Conservation (phyloP, 192 early-diverging fungal genomes). For the Backusella westeae region DNA sequence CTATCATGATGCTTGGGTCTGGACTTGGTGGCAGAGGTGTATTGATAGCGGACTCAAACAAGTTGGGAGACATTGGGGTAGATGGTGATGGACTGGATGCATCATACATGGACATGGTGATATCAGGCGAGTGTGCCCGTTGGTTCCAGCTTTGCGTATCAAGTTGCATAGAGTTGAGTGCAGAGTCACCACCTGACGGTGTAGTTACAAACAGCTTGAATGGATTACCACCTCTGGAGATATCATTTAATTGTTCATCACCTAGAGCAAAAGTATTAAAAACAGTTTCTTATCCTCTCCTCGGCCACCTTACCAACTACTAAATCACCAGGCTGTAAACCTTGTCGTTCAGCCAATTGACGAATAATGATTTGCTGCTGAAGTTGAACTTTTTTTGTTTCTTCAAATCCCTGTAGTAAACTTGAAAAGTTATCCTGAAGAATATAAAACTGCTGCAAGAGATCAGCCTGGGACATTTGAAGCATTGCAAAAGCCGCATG, state of each 20-base stretch:
- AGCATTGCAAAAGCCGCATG: constrained; percentile 72
- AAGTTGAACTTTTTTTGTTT: constrained; percentile 64
- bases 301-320: neutral
- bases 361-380: constrained; percentile 65
- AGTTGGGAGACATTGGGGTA: neutral
- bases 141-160: neutral
- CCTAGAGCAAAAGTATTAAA: neutral
- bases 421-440: constrained; percentile 74
- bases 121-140: neutral
- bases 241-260: neutral
- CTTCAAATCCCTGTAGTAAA: constrained; percentile 68
- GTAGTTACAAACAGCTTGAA: neutral
- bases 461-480: constrained; percentile 71
- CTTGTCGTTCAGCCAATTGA: constrained; percentile 11
- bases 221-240: neutral
- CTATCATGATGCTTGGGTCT: neutral
- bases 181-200: neutral
- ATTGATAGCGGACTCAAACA: constrained; percentile 3
- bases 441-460: constrained; percentile 67
- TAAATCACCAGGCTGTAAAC: constrained; percentile 3
- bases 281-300: too few relatives aligned
- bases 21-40: constrained; percentile 12
- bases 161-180: neutral
- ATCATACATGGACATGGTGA: neutral
- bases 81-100: neutral